Evolutionary conservation across 192 early-diverging fungal genomes (phyloP).

Genomic region (Podila verticillata): DNA sequence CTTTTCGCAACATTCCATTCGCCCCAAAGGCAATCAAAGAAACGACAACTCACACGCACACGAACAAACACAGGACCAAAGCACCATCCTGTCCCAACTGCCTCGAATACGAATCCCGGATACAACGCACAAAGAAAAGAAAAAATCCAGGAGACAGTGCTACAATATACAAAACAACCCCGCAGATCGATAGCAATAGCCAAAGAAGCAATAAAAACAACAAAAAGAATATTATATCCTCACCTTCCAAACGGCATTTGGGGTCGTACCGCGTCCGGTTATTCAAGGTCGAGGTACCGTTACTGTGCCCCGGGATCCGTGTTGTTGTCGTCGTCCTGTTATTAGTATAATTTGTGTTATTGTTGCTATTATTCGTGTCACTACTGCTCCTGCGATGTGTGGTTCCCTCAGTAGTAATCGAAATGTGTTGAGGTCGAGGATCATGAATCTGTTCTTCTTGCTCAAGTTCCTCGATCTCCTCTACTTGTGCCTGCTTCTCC

Average conservation of each 20-base stretch:
- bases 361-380: background rate
- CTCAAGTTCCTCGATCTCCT: background rate
- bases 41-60: no score
- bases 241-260: constrained; percentile 44
- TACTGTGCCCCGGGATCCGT: background rate
- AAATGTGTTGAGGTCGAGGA: background rate
- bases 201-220: background rate
- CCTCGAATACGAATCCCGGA: no score
- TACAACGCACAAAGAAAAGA: background rate
- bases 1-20: background rate
- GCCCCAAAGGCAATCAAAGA: no score
- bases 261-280: constrained; percentile 11
- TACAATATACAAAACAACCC: background rate
- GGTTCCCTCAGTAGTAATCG: background rate
- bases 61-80: no score
- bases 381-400: background rate
- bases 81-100: no score
- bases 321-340: background rate
- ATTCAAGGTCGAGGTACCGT: background rate
- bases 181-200: background rate
- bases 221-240: background rate
- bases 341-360: background rate
- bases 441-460: background rate
- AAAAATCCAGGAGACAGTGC: background rate
- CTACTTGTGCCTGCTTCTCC: background rate